These are phyloP conservation scores for Grosmannia clavigera DNA, from an alignment of 2,329 filamentous ascomycete species.

Conservation along the genomic window DNA sequence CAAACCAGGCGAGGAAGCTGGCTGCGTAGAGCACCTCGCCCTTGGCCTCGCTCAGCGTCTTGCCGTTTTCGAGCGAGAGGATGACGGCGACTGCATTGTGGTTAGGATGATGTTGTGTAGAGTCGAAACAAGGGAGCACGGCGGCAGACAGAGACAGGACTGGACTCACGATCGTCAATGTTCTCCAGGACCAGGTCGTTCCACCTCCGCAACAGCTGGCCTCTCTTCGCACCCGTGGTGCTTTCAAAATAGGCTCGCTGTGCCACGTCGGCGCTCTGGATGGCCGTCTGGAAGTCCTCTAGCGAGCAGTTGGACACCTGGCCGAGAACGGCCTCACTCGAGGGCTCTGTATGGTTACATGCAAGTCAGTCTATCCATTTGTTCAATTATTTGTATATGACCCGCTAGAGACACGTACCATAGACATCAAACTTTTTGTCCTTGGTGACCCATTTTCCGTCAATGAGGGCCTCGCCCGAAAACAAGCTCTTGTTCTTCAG, in stretches of 20 bases:
- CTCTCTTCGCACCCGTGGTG: slow-evolving; percentile 28
- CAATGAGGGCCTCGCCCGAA: slow-evolving; percentile 4
- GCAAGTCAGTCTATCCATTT: not conserved
- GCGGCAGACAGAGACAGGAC: not conserved
- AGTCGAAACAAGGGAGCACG: not conserved
- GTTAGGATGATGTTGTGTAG: not conserved
- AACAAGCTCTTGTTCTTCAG: slow-evolving; percentile 7
- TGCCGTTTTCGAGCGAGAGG: slow-evolving; percentile 60
- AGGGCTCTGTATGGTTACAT: slow-evolving; percentile 24
- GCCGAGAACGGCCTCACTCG: slow-evolving; percentile 32
- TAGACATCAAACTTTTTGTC: slow-evolving; percentile 7
- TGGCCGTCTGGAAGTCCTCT: slow-evolving; percentile 33
- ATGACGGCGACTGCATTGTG: slow-evolving; percentile 29
- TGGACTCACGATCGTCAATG: slow-evolving; percentile 35
- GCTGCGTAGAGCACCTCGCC: slow-evolving; percentile 49
- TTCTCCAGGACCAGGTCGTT: slow-evolving; percentile 55
- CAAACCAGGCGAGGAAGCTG: slow-evolving; percentile 51
- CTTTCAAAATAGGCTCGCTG: slow-evolving; percentile 34
- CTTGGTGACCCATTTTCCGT: slow-evolving; percentile 6
- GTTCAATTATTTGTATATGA: not conserved
- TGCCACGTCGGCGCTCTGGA: slow-evolving; percentile 33
- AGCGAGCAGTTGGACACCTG: slow-evolving; percentile 38
- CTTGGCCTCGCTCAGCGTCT: slow-evolving; percentile 47
- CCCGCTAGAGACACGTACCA: not conserved
- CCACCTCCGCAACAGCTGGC: slow-evolving; percentile 48